phyloP scores from a whole-genome alignment of 257 asterid genomes.

The Fraxinus pennsylvanica region DNA sequence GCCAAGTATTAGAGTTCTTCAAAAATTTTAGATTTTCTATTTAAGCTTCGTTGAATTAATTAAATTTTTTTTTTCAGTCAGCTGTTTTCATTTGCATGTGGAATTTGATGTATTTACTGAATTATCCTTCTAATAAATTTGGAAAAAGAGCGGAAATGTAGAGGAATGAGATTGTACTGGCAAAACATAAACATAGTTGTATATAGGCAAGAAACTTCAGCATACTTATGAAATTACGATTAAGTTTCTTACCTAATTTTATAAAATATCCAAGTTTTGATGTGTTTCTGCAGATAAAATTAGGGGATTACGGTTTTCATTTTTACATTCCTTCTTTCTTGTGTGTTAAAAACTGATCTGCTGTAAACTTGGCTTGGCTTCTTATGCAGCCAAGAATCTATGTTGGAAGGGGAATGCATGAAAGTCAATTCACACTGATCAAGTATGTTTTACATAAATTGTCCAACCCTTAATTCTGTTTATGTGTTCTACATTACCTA shows the following conservation, averaged over 20 bases:
- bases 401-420: constrained; percentile 99
- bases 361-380: not conserved
- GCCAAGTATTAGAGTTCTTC: not conserved
- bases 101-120: constrained; percentile 1
- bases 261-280: not conserved
- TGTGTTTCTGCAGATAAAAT: not conserved
- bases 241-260: not conserved
- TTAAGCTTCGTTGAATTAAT: constrained; percentile 7
- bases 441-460: constrained; percentile 52
- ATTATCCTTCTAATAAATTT: not conserved
- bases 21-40: constrained; percentile 11
- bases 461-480: constrained; percentile 16
- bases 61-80: not conserved
- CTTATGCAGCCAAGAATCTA: constrained; percentile 82
- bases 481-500: constrained; percentile 29
- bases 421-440: constrained; percentile 87
- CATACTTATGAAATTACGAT: not conserved
- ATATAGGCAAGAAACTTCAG: not conserved
- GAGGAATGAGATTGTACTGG: constrained; percentile 15
- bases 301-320: not conserved
- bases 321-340: not conserved
- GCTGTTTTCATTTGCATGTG: constrained; percentile 7
- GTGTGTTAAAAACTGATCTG: not conserved
- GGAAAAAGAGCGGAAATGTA: constrained; percentile 16
- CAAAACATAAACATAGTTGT: not conserved